These are phyloP conservation scores for Purpureocillium lavendulum DNA, from an alignment of 2,329 filamentous ascomycete species.

Conservation along the genomic window DNA sequence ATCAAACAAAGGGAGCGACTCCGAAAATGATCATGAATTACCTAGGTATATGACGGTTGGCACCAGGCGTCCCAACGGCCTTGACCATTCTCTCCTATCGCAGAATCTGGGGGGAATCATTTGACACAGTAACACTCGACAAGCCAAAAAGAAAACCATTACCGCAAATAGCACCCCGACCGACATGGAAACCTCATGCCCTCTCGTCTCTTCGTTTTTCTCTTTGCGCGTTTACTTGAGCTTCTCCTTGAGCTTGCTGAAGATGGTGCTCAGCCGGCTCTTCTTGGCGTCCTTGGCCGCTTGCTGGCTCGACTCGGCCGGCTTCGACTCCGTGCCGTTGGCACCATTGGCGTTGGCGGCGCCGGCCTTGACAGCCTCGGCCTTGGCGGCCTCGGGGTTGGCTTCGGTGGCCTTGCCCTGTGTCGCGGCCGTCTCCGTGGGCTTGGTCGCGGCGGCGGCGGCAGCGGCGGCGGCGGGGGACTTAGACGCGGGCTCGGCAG, in stretches of 20 bases:
- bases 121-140: constrained; percentile 25
- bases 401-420: constrained; percentile 8
- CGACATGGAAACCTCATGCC: constrained; percentile 6
- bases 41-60: constrained; percentile 25
- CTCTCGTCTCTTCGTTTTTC: constrained; percentile 7
- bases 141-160: constrained; percentile 18
- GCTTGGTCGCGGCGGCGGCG: background rate
- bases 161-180: constrained; percentile 12
- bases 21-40: constrained; percentile 20
- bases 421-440: constrained; percentile 11
- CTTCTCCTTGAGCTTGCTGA: constrained; percentile 48
- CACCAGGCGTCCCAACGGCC: constrained; percentile 17
- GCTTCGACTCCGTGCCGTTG: constrained; percentile 14
- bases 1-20: constrained; percentile 2
- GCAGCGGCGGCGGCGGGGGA: no score
- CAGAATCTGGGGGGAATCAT: constrained; percentile 29
- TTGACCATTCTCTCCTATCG: constrained; percentile 21
- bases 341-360: constrained; percentile 9
- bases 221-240: constrained; percentile 16
- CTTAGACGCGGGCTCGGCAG: constrained; percentile 10
- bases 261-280: constrained; percentile 54
- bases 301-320: constrained; percentile 13
- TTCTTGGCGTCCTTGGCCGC: constrained; percentile 50
- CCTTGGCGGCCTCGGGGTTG: constrained; percentile 9
- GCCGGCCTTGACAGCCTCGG: constrained; percentile 5